Evolutionary conservation across 1,284 basidiomycete genomes (phyloP).

Genomic region (Cystobasidium pallidum): DNA sequence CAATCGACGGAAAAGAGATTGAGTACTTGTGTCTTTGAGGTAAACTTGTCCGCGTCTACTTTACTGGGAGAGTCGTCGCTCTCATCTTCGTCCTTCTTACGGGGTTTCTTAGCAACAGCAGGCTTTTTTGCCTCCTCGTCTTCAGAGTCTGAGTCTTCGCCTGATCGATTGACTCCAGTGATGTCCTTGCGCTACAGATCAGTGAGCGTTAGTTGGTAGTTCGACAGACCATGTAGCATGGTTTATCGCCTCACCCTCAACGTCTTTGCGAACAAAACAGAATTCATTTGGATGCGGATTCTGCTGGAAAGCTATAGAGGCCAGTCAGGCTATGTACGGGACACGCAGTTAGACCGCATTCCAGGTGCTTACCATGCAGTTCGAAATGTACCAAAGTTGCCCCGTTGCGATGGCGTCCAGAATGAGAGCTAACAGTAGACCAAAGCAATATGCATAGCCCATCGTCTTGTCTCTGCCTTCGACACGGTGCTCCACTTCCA

Average conservation of each 20-base stretch:
- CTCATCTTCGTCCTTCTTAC: conserved; percentile 61
- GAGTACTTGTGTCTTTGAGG: conserved; percentile 87
- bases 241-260: conserved; percentile 49
- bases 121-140: conserved; percentile 46
- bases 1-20: conserved; percentile 77
- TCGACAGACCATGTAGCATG: too few relatives aligned
- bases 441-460: conserved; percentile 61
- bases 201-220: too few relatives aligned
- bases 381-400: conserved; percentile 73
- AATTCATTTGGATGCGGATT: conserved; percentile 79
- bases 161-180: conserved; percentile 48
- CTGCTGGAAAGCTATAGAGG: conserved; percentile 57
- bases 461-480: conserved; percentile 55
- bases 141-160: conserved; percentile 51
- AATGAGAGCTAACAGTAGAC: conserved; percentile 69
- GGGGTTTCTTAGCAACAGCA: conserved; percentile 16
- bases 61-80: conserved; percentile 64
- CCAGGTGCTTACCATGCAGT: conserved; percentile 62
- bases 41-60: conserved; percentile 58
- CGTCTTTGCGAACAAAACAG: conserved; percentile 83
- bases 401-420: conserved; percentile 60
- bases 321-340: conserved; percentile 55
- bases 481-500: conserved; percentile 65
- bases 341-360: not conserved
- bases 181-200: conserved; percentile 49